Conservation (phyloP, 2,329 filamentous ascomycete species). For the Chaetomiaceae sp. region DNA sequence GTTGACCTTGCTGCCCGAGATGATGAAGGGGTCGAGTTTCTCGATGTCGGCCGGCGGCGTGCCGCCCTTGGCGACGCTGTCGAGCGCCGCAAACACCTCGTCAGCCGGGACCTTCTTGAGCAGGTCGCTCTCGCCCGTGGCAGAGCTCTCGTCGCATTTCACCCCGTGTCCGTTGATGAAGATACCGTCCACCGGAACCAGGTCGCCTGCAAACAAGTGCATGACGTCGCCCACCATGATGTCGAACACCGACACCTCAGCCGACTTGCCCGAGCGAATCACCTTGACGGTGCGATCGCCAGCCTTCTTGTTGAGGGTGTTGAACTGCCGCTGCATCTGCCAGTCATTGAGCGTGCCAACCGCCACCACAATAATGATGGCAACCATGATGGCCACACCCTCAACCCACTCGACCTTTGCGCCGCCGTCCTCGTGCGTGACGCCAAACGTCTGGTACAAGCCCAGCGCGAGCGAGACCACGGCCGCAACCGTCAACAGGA, state of each 20-base stretch:
- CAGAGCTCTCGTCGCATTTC: constrained; percentile 68
- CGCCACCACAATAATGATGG: constrained; percentile 60
- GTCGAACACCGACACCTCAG: constrained; percentile 61
- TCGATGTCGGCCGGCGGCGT: constrained; percentile 18
- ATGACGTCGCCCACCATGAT: constrained; percentile 67
- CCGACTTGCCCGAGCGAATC: constrained; percentile 61
- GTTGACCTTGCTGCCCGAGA: constrained; percentile 53
- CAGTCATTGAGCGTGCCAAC: constrained; percentile 63
- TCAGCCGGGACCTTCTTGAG: constrained; percentile 62
- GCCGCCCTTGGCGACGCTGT: constrained; percentile 32
- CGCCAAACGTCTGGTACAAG: constrained; percentile 60
- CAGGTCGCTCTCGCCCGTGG: constrained; percentile 69
- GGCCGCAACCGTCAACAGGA: constrained; percentile 61
- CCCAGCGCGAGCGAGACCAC: constrained; percentile 62
- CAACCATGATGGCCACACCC: constrained; percentile 62
- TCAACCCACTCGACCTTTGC: constrained; percentile 60
- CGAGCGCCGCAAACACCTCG: constrained; percentile 53
- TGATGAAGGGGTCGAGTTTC: constrained; percentile 61
- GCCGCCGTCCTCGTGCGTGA: constrained; percentile 39
- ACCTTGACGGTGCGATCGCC: constrained; percentile 61
- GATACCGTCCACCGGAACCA: constrained; percentile 64
- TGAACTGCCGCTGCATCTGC: constrained; percentile 64
- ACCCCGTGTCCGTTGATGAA: constrained; percentile 53
- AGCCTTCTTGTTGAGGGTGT: constrained; percentile 57
- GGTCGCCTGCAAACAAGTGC: constrained; percentile 64